Conservation (phyloP, 2,329 filamentous ascomycete genomes). For the Acrodontium crateriforme region DNA sequence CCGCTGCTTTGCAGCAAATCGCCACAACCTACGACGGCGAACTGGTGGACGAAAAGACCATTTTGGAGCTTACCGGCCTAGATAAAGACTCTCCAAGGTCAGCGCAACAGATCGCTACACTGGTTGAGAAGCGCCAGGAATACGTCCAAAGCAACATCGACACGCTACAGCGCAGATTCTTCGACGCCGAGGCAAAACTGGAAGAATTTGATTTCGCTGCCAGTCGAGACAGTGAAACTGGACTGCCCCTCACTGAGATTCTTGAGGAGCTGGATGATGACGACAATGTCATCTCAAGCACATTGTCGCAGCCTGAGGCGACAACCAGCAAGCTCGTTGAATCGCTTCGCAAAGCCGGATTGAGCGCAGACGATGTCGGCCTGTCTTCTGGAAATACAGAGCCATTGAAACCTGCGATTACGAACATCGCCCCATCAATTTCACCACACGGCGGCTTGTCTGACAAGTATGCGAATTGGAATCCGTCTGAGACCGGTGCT, state of each 20-base stretch:
- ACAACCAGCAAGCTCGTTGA: constrained; percentile 55
- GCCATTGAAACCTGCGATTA: constrained; percentile 7
- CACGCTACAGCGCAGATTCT: constrained; percentile 59
- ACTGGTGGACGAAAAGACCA: constrained; percentile 48
- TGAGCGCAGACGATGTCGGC: constrained; percentile 26
- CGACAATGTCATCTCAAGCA: constrained; percentile 58
- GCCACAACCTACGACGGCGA: constrained; percentile 48
- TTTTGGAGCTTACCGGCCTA: constrained; percentile 39
- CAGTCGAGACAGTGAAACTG: constrained; percentile 42
- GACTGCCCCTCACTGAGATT: constrained; percentile 76
- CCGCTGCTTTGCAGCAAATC: constrained; percentile 25
- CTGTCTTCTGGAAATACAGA: constrained; percentile 3
- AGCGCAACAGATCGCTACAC: constrained; percentile 49
- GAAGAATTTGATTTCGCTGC: constrained; percentile 37
- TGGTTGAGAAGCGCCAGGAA: constrained; percentile 65
- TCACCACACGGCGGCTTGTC: background rate
- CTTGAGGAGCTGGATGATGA: constrained; percentile 84
- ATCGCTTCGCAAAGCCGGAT: constrained; percentile 62
- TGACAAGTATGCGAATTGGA: constrained; percentile 1
- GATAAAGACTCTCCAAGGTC: constrained; percentile 34
- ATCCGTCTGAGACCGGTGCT: background rate
- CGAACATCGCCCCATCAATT: constrained; percentile 5
- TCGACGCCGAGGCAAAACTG: constrained; percentile 54
- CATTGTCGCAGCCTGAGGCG: constrained; percentile 44
- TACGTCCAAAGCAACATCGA: constrained; percentile 75